These are phyloP conservation scores for Bipolaris victoriae DNA, from an alignment of 2,329 filamentous ascomycete species.

Conservation along the genomic window DNA sequence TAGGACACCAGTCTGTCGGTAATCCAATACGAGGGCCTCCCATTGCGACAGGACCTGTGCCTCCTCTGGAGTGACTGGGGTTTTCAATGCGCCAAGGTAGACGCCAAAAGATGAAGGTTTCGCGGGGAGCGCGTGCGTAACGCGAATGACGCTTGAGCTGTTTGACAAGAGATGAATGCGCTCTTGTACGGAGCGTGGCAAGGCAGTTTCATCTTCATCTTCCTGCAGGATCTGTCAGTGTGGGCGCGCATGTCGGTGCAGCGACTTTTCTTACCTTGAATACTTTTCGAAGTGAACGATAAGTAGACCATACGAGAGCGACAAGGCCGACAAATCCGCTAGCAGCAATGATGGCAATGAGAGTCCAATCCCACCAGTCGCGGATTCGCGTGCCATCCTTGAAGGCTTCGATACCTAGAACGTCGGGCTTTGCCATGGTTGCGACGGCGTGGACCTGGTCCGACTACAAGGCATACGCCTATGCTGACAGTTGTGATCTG, in stretches of 20 bases:
- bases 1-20: constrained; percentile 37
- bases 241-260: not conserved
- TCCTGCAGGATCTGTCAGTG: constrained; percentile 25
- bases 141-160: constrained; percentile 27
- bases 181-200: constrained; percentile 41
- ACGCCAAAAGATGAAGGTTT: constrained; percentile 47
- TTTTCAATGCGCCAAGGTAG: constrained; percentile 40
- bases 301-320: constrained; percentile 36
- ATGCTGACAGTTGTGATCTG: not conserved
- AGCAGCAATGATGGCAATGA: constrained; percentile 41
- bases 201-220: constrained; percentile 16
- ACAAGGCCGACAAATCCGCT: constrained; percentile 37
- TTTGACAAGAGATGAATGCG: constrained; percentile 35
- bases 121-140: constrained; percentile 24
- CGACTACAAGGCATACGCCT: not conserved
- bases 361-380: constrained; percentile 44
- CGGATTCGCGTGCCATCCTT: constrained; percentile 25
- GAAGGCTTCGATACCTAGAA: constrained; percentile 43
- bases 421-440: constrained; percentile 21
- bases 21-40: constrained; percentile 43
- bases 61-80: constrained; percentile 36
- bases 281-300: constrained; percentile 24
- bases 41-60: constrained; percentile 38
- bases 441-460: not conserved
- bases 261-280: constrained; percentile 29